Evolutionary conservation across 192 early-diverging fungal species (phyloP), one percentile per base, ranked within the genome.

Genomic region (Coemansia sp.): DNA sequence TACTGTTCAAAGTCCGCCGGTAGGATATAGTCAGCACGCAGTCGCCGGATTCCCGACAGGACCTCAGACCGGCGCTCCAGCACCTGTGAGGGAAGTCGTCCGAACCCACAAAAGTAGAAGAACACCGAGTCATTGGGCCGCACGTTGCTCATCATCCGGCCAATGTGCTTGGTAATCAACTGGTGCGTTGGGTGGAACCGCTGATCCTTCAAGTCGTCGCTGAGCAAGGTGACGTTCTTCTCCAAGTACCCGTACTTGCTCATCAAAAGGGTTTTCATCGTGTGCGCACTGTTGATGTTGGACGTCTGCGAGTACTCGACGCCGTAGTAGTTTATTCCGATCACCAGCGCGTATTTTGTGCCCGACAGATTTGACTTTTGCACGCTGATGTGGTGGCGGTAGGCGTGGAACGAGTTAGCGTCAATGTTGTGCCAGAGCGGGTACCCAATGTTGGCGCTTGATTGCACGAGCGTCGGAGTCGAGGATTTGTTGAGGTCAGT

Each of bases 41-140:
- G 86, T 67, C 27, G 80, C 71, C 71, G 86, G 83, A 83, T 89
- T 64, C 47, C 83, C 73, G 52, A 22, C 47, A 83, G 43, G 15
- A 66, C 75, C 70, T 84, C 72, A 38, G 66, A 53, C 62, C 57
- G 71, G 3, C 58, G 64, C 2, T 77, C 75, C 12, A 47, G 55
- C 2, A 78, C 61, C 64, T 83, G 80, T 27, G 65, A 20, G 18
- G 80, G 74, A 38, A 83, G 84, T 13, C 86, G 80, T 34, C 92
- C 88, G 67, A 92, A 92, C 36, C 94, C 94, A 62, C 87, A 91
- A 71, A 84, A 94, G 76, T 92, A 90, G 75, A 94, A 89, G 69
- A 92, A 90, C 65, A 95, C 81, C 9, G 89, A 88, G 71, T 93
- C 92, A 61, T 89, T 89, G 50, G 93, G 87, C 34, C 80, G 75